Base-by-base conservation (phyloP, 176 grass and related monocot species). In the Lolium perenne region DNA sequence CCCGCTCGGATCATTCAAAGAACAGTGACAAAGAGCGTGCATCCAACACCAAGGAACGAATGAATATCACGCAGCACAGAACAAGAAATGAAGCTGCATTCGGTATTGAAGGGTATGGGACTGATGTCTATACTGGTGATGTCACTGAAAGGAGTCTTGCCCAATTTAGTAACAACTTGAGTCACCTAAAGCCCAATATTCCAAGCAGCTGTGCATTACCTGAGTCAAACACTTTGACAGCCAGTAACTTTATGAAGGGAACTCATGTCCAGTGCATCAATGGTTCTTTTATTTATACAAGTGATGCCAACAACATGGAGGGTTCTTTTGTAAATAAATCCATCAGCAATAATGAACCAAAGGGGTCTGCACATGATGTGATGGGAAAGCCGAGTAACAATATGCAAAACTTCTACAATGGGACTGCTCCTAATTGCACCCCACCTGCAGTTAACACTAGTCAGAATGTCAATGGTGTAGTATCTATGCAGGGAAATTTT, bases 321-420 rank as follows among this genome's bases (percentile, higher is more conserved):
- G 62, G 62, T 71, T 72, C 92, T 71, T 92, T 78, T 87, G 87
- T 90, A 32, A 54, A 77, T 92, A 83, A 71, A 64, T 64, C 84
- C 60, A 71, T 56, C 29, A 76, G 25, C 46, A 90, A 83, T 80
- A 86, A 90, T 72, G 64, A 83, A 12, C 18, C 73, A 78, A 72
- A 65, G 81, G 77, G 78, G 29, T 85, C 87, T 38, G 60, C 87
- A 73, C 80, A 90, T 86, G 89, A 91, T 41, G 64, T 75, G 70
- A 80, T 93, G 81, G 88, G 79, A 65, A 90, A 88, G 77, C 80
- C 71, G 15, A 80, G 59, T 87, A 78, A 62, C 11, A 40, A 76
- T 76, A 84, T 94, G 20, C 86, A 95, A 86, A 92, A 75, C 20
- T 59, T 38, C 67, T 95, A 90, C 78, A 77, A 59, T 77, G 76